These are phyloP conservation scores for Smittium culicis DNA, from an alignment of 371 early-diverging fungal species.

Conservation along the genomic window DNA sequence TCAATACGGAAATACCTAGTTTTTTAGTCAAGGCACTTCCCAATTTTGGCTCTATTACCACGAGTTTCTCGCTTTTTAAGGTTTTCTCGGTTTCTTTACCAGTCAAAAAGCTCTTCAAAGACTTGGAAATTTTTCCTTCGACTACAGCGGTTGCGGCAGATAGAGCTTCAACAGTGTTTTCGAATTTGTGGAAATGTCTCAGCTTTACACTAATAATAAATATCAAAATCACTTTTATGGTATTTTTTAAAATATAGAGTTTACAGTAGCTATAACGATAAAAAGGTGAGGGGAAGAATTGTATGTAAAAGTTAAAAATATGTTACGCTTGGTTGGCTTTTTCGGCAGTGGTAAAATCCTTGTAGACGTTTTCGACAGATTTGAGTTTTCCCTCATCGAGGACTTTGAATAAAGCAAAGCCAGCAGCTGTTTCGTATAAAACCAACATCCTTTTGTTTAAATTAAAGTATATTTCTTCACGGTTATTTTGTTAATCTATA, in stretches of 20 bases:
- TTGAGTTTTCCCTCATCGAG: conserved; percentile 64
- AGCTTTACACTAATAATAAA: conserved; percentile 48
- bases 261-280: background rate
- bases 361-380: conserved; percentile 56
- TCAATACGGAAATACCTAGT: conserved; percentile 75
- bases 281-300: background rate
- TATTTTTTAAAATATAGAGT: background rate
- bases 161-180: conserved; percentile 91
- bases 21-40: conserved; percentile 87
- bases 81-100: conserved; percentile 64
- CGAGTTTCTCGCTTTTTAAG: conserved; percentile 77
- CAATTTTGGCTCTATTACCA: conserved; percentile 87
- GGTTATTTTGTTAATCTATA: too few relatives aligned
- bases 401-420: conserved; percentile 77
- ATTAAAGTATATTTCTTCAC: conserved; percentile 8
- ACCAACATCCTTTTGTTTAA: conserved; percentile 54
- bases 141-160: conserved; percentile 87
- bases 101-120: conserved; percentile 81
- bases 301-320: conserved; percentile 25
- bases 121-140: conserved; percentile 84
- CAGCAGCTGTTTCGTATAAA: conserved; percentile 76
- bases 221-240: background rate
- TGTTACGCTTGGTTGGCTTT: conserved; percentile 50
- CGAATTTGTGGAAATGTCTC: conserved; percentile 88
- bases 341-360: conserved; percentile 62